Evolutionary conservation across 768 basidiomycete species (phyloP).

Genomic region (Leccinum rimulosum): DNA sequence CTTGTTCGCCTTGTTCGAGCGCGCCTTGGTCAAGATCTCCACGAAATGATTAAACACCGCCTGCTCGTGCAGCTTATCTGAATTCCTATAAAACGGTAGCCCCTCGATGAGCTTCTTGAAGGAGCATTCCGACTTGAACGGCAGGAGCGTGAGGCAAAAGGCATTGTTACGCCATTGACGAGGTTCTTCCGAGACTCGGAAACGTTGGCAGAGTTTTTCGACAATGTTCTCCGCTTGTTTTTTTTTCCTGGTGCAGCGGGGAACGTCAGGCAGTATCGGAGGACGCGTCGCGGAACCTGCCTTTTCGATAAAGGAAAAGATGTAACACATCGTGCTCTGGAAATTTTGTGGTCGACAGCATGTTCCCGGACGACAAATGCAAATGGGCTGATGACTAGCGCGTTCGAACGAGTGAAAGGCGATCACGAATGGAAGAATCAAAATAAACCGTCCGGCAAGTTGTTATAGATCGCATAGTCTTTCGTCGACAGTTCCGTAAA

Average conservation of each 20-base stretch:
- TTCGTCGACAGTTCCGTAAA: slow-evolving; percentile 95
- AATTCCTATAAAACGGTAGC: slow-evolving; percentile 80
- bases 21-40: slow-evolving; percentile 87
- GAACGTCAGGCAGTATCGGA: background rate
- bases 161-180: slow-evolving; percentile 98
- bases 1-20: slow-evolving; percentile 90
- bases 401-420: slow-evolving; percentile 5
- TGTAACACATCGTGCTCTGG: slow-evolving; percentile 90
- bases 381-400: slow-evolving; percentile 74
- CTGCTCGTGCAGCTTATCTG: slow-evolving; percentile 84
- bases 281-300: slow-evolving; percentile 36
- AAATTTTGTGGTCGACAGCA: slow-evolving; percentile 87
- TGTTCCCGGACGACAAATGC: slow-evolving; percentile 85
- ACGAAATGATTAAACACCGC: slow-evolving; percentile 76
- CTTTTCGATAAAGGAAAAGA: slow-evolving; percentile 97
- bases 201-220: slow-evolving; percentile 96
- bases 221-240: slow-evolving; percentile 92
- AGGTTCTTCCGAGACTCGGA: slow-evolving; percentile 82
- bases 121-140: slow-evolving; percentile 95
- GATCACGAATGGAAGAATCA: background rate
- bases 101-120: slow-evolving; percentile 96
- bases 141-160: slow-evolving; percentile 89
- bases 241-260: slow-evolving; percentile 66
- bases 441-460: slow-evolving; percentile 84
- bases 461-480: slow-evolving; percentile 99